phyloP scores from a whole-genome alignment of 1,284 basidiomycete genomes.

The Trichosporon sp. region DNA sequence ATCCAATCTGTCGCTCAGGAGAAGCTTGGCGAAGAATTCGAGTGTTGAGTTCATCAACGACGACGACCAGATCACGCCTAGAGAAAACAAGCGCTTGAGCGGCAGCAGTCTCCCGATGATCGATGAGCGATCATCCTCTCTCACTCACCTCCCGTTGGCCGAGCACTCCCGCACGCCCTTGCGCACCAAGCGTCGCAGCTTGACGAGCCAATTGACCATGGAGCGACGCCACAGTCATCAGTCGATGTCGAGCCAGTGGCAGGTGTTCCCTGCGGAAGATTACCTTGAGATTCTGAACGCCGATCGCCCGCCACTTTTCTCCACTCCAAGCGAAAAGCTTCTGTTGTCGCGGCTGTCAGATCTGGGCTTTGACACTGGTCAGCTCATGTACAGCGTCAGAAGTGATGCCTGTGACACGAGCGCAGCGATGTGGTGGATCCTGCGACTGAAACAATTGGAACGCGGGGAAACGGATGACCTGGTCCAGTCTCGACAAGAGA shows the following conservation, averaged over 20 bases:
- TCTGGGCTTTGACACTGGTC: constrained; percentile 86
- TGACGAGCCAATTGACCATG: constrained; percentile 65
- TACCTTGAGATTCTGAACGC: constrained; percentile 67
- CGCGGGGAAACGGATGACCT: constrained; percentile 44
- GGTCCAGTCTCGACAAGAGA: constrained; percentile 26
- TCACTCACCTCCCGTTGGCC: constrained; percentile 37
- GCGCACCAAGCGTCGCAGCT: constrained; percentile 86
- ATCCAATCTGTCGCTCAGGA: constrained; percentile 3
- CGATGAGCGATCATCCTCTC: constrained; percentile 24
- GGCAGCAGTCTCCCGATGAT: constrained; percentile 42
- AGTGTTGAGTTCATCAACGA: constrained; percentile 35
- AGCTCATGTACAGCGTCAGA: constrained; percentile 86
- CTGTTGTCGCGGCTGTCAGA: constrained; percentile 68
- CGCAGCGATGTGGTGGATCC: constrained; percentile 94
- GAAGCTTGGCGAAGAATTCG: constrained; percentile 9
- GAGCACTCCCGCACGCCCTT: constrained; percentile 73
- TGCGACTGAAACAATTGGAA: constrained; percentile 63
- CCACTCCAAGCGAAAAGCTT: constrained; percentile 71
- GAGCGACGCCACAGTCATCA: constrained; percentile 45
- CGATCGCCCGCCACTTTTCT: constrained; percentile 73
- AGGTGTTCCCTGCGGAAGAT: constrained; percentile 47
- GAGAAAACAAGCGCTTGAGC: constrained; percentile 31
- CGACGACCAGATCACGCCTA: constrained; percentile 27
- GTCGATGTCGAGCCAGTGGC: constrained; percentile 31
- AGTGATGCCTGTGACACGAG: constrained; percentile 88